phyloP scores from a whole-genome alignment of 73 alveolate species.

The Loxodes magnus region DNA sequence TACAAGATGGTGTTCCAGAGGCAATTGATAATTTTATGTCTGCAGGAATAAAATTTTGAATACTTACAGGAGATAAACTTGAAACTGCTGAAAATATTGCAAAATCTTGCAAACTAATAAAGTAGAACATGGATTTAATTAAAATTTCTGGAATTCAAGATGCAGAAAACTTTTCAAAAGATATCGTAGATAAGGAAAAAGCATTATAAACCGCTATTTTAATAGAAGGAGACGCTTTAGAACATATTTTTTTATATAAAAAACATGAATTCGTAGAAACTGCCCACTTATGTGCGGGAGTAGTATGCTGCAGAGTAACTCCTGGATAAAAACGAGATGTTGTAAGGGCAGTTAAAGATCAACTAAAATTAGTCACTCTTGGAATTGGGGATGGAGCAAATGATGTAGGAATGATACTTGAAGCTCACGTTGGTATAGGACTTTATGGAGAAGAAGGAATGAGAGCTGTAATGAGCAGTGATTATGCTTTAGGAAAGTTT shows the following conservation, averaged over 20 bases:
- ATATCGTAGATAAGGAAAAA: neutral
- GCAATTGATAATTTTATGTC: conserved; percentile 34
- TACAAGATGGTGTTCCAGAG: conserved; percentile 68
- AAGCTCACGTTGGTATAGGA: conserved; percentile 87
- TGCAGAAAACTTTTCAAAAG: too few relatives aligned
- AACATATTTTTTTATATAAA: neutral
- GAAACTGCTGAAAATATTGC: conserved; percentile 82
- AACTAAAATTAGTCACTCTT: conserved; percentile 39
- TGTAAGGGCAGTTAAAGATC: conserved; percentile 74
- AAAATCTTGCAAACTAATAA: neutral
- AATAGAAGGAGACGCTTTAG: conserved; percentile 4
- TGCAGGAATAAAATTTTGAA: conserved; percentile 27
- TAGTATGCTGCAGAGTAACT: conserved; percentile 78
- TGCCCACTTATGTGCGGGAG: conserved; percentile 37
- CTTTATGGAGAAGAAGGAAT: conserved; percentile 95
- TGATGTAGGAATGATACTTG: conserved; percentile 91
- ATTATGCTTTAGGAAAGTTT: conserved; percentile 85
- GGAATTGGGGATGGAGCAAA: conserved; percentile 99
- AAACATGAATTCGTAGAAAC: neutral
- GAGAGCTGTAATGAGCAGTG: conserved; percentile 87
- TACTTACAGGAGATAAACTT: conserved; percentile 70
- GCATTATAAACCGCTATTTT: neutral
- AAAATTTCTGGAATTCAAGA: too few relatives aligned
- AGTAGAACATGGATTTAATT: too few relatives aligned
- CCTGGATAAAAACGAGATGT: conserved; percentile 91